Conservation (phyloP, 768 basidiomycete species). For the Rossbeevera mucosa region DNA sequence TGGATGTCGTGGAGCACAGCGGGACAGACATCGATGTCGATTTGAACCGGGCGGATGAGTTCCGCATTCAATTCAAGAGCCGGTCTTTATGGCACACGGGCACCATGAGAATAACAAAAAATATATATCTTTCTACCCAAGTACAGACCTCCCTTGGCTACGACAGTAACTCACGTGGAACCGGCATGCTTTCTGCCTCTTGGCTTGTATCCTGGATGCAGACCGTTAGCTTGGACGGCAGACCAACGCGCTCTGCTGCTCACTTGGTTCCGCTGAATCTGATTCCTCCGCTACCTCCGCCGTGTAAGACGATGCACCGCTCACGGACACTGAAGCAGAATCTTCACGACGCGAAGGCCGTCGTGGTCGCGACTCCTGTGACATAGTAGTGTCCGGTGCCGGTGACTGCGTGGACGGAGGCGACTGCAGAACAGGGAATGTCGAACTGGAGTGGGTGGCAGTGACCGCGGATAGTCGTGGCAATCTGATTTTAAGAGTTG, state of each 20-base stretch:
- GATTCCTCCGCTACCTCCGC: slow-evolving; percentile 26
- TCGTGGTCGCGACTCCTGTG: slow-evolving; percentile 27
- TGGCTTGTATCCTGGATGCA: slow-evolving; percentile 19
- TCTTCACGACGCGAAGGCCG: slow-evolving; percentile 26
- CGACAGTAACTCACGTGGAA: slow-evolving; percentile 9
- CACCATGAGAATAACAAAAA: slow-evolving; percentile 21
- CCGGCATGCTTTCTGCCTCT: slow-evolving; percentile 23
- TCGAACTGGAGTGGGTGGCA: slow-evolving; percentile 19
- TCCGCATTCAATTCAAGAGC: background rate
- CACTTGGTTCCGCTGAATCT: slow-evolving; percentile 27
- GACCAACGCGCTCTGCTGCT: slow-evolving; percentile 3
- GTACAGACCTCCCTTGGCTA: slow-evolving; percentile 11
- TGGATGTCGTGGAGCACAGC: slow-evolving; percentile 4
- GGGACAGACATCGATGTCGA: background rate
- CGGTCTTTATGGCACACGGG: background rate
- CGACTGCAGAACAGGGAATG: slow-evolving; percentile 19
- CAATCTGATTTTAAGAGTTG: slow-evolving; percentile 33
- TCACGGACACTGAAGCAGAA: slow-evolving; percentile 29
- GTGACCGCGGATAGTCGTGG: slow-evolving; percentile 31
- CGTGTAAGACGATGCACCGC: slow-evolving; percentile 30
- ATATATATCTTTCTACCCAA: slow-evolving; percentile 19
- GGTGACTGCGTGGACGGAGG: slow-evolving; percentile 19
- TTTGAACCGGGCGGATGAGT: background rate
- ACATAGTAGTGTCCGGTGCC: slow-evolving; percentile 16
- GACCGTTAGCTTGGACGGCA: background rate